Base-by-base conservation (phyloP, 139 green algal genomes). In the Ostreobium quekettii region DNA sequence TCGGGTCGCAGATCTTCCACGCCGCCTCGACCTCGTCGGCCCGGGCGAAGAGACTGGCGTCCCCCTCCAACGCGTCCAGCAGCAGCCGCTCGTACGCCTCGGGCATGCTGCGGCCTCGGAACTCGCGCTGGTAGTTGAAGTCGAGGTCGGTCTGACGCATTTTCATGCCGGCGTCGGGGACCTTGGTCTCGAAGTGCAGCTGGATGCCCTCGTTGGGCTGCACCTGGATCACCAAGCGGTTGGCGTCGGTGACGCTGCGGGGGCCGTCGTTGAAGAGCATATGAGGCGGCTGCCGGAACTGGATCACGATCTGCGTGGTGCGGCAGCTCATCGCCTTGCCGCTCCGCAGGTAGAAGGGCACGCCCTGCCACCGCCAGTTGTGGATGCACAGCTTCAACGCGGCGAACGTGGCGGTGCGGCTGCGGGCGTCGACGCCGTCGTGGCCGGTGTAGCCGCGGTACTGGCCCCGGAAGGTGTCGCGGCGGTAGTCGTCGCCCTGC, bases 391-490 rank as follows among this genome's bases (percentile, higher is more conserved):
- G 57, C 4, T 83, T 74, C 3, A 74, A 67, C 1, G 76, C 57
- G 0, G 88, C 86, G 75, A 91, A 96, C 15, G 89, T 96, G n/a
- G 88, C 85, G 2, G 80, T 88, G 47, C 75, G 81, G 38, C 68
- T 85, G 48, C 67, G 84, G 2, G 78, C 37, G 0, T 83, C 85
- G 61, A 95, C 90, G 7, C 71, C 85, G 28, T 71, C 48, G 63
- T 96, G 87, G 47, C 95, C 88, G 39, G 73, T 56, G 74, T 95
- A 95, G 2, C 81, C 84, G 1, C 61, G 72, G 19, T 47, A 85
- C 89, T 24, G 95, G 70, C 36, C 92, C 48, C 29, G 75, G 67
- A 31, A 91, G 71, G 3, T 90, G 76, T 5, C 67, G 35, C 3
- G 38, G 35, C 5, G 89, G 70, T 1, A 78, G 71, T 38, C 65